Evolutionary conservation across 371 early-diverging fungal species (phyloP).

Genomic region (Vairimorpha necatrix): DNA sequence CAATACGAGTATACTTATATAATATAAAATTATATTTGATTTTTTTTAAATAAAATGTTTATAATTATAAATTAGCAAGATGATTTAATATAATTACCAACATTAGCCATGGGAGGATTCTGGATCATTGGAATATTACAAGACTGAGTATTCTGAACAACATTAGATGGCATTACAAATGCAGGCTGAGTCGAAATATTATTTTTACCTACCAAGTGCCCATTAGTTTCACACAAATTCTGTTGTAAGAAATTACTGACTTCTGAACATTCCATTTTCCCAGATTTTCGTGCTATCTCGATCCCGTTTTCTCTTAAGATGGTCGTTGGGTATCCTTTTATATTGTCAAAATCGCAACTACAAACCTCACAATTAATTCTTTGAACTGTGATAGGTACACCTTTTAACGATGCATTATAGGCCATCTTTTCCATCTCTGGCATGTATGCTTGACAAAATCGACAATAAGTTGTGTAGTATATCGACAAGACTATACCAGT

Average conservation of each 20-base stretch:
- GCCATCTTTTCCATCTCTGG: background rate
- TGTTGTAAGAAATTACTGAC: conserved; percentile 41
- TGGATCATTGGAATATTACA: too few relatives aligned
- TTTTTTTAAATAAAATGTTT: too few relatives aligned
- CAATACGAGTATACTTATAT: too few relatives aligned
- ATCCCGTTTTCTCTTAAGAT: conserved; percentile 51
- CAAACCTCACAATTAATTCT: conserved; percentile 60
- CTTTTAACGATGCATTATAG: background rate
- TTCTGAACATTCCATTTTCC: conserved; percentile 33
- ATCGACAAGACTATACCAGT: background rate
- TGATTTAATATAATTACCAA: too few relatives aligned
- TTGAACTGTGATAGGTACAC: conserved; percentile 37
- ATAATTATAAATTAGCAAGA: too few relatives aligned
- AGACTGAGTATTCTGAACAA: too few relatives aligned
- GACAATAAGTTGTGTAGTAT: background rate
- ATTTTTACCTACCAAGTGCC: background rate
- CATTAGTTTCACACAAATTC: background rate
- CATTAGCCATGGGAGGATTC: too few relatives aligned
- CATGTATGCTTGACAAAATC: background rate
- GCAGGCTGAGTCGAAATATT: too few relatives aligned
- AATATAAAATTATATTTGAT: too few relatives aligned
- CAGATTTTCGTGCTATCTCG: conserved; percentile 37
- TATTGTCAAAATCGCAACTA: conserved; percentile 38
- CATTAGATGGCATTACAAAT: too few relatives aligned
- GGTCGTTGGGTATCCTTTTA: conserved; percentile 61